Conservation (phyloP, 2,329 filamentous ascomycete genomes). For the Dothideomycetes sp. region DNA sequence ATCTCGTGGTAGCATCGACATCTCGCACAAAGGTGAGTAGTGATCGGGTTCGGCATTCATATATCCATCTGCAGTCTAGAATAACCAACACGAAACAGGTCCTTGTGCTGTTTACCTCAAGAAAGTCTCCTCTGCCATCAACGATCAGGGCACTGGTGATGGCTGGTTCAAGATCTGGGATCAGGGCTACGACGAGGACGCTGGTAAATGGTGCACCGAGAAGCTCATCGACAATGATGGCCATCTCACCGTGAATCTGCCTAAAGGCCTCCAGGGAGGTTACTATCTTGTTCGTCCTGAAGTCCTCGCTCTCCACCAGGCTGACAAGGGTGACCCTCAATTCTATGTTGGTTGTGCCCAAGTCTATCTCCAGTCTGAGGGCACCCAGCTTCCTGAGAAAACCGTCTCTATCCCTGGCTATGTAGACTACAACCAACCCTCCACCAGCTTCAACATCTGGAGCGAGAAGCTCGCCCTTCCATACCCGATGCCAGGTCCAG, state of each 20-base stretch:
- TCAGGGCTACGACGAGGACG: slow-evolving; percentile 51
- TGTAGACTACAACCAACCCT: slow-evolving; percentile 44
- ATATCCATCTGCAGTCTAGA: too few species aligned
- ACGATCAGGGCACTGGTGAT: slow-evolving; percentile 45
- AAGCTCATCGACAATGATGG: slow-evolving; percentile 57
- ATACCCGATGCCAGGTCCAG: slow-evolving; percentile 52
- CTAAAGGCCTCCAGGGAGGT: slow-evolving; percentile 51
- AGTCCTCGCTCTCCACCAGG: slow-evolving; percentile 59
- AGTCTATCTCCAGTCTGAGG: slow-evolving; percentile 50
- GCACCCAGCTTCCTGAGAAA: slow-evolving; percentile 34
- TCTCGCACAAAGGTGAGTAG: slow-evolving; percentile 54
- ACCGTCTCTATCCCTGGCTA: slow-evolving; percentile 60
- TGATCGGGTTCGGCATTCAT: too few species aligned
- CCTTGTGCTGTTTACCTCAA: slow-evolving; percentile 69
- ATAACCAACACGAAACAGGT: too few species aligned
- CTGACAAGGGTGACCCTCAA: slow-evolving; percentile 52
- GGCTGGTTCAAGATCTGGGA: slow-evolving; percentile 77
- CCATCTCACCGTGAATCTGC: slow-evolving; percentile 53
- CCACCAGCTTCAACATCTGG: slow-evolving; percentile 59
- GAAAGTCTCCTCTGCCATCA: slow-evolving; percentile 49
- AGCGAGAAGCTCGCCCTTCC: slow-evolving; percentile 40
- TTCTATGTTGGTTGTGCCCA: slow-evolving; percentile 67
- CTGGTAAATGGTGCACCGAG: slow-evolving; percentile 59
- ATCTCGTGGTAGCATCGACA: slow-evolving; percentile 48
- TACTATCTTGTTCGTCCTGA: slow-evolving; percentile 66